Conservation (phyloP, 805 yeast genomes). For the Henningerozyma blattae region DNA sequence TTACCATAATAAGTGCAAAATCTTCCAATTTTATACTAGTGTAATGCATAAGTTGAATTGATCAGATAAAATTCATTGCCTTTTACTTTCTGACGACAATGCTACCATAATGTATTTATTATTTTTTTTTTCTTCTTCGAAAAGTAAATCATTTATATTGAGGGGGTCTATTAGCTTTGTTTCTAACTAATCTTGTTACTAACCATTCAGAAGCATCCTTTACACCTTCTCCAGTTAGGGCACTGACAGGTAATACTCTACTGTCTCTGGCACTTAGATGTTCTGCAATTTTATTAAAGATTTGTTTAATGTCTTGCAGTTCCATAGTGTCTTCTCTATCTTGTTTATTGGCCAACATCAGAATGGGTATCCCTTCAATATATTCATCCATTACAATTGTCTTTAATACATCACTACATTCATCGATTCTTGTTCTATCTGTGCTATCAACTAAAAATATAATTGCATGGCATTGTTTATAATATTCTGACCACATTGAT, state of each 20-base stretch:
- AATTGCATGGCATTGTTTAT: slow-evolving; percentile 76
- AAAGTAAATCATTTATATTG: slow-evolving; percentile 22
- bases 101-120: too few relatives aligned
- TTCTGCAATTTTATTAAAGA: slow-evolving; percentile 73
- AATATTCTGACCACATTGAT: slow-evolving; percentile 80
- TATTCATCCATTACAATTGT: slow-evolving; percentile 45
- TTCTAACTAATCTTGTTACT: slow-evolving; percentile 47
- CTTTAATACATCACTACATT: slow-evolving; percentile 57
- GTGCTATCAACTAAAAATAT: slow-evolving; percentile 88
- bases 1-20: too few relatives aligned
- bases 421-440: slow-evolving; percentile 70
- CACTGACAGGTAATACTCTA: slow-evolving; percentile 81
- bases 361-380: slow-evolving; percentile 70
- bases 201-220: slow-evolving; percentile 86
- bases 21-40: too few relatives aligned
- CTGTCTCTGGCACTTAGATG: slow-evolving; percentile 83
- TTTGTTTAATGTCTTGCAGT: slow-evolving; percentile 68
- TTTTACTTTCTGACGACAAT: too few relatives aligned
- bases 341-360: slow-evolving; percentile 94
- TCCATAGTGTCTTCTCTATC: slow-evolving; percentile 63
- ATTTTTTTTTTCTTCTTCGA: too few relatives aligned
- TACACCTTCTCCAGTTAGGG: slow-evolving; percentile 67
- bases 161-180: slow-evolving; percentile 29
- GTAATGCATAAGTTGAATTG: too few relatives aligned
- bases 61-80: too few relatives aligned